These are phyloP conservation scores for Macrolepiota fuliginosa DNA, from an alignment of 768 basidiomycete species.

Conservation along the genomic window DNA sequence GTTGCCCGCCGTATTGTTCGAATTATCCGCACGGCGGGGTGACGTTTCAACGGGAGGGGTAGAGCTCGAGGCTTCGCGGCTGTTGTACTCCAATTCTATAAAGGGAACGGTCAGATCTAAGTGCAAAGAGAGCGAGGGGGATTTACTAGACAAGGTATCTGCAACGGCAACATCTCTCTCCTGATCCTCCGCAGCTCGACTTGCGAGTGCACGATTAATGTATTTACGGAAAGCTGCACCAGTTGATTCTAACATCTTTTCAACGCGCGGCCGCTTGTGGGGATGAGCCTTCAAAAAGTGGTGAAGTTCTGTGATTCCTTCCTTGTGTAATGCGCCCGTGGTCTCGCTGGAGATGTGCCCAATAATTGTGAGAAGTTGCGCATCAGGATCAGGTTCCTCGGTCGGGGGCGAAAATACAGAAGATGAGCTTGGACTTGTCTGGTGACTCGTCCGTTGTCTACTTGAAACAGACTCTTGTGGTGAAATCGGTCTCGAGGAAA, in stretches of 20 bases:
- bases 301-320: conserved; percentile 92
- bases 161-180: conserved; percentile 79
- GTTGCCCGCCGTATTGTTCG: conserved; percentile 23
- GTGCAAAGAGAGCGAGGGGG: background rate
- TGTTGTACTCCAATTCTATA: conserved; percentile 65
- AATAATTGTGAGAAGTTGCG: conserved; percentile 77
- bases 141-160: conserved; percentile 78
- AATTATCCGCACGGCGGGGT: conserved; percentile 17
- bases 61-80: conserved; percentile 34
- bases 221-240: conserved; percentile 91
- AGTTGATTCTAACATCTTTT: conserved; percentile 85
- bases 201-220: conserved; percentile 84
- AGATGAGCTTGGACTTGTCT: conserved; percentile 66
- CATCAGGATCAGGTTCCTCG: conserved; percentile 87
- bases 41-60: conserved; percentile 25
- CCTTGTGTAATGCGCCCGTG: conserved; percentile 86
- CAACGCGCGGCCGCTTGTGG: conserved; percentile 76
- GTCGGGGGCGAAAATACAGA: conserved; percentile 55
- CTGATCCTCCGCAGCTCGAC: conserved; percentile 82
- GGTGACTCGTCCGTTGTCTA: conserved; percentile 59
- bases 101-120: conserved; percentile 13
- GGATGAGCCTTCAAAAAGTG: conserved; percentile 91
- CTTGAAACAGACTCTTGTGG: conserved; percentile 61
- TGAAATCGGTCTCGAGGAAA: conserved; percentile 69
- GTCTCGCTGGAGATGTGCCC: conserved; percentile 87